phyloP scores from a whole-genome alignment of 2,329 filamentous ascomycete species.

The Pyrenochaeta sp. region DNA sequence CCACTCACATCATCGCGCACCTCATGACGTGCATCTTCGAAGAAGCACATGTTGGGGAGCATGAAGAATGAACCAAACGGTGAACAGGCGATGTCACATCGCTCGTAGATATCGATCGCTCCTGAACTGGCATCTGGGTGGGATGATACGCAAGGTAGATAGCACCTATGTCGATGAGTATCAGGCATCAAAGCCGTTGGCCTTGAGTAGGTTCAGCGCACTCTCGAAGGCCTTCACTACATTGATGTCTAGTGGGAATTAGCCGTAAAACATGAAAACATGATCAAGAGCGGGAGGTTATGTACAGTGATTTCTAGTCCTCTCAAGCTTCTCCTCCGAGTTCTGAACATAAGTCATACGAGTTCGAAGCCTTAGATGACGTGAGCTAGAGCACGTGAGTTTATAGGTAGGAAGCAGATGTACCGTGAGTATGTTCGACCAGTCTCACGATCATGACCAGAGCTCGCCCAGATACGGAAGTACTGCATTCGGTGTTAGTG shows the following conservation, averaged over 20 bases:
- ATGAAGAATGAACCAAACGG: not conserved
- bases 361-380: conserved; percentile 72
- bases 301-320: conserved; percentile 81
- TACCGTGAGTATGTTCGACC: conserved; percentile 80
- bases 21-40: conserved; percentile 20
- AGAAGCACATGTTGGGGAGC: not conserved
- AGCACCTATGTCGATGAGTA: conserved; percentile 33
- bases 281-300: not conserved
- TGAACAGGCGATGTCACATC: not conserved
- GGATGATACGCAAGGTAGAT: conserved; percentile 27
- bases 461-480: conserved; percentile 80
- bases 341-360: conserved; percentile 78
- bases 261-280: not conserved
- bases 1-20: conserved; percentile 26
- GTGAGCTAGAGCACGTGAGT: not conserved
- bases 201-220: conserved; percentile 57
- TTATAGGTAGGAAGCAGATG: not conserved
- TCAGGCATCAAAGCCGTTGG: conserved; percentile 32
- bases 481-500: conserved; percentile 63
- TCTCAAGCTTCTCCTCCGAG: conserved; percentile 73
- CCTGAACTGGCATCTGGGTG: conserved; percentile 3
- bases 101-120: not conserved
- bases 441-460: conserved; percentile 76
- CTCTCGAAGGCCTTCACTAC: conserved; percentile 59
- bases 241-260: conserved; percentile 48